Evolutionary conservation across 345 rosid species (phyloP).

Genomic region (Anacardium occidentale): DNA sequence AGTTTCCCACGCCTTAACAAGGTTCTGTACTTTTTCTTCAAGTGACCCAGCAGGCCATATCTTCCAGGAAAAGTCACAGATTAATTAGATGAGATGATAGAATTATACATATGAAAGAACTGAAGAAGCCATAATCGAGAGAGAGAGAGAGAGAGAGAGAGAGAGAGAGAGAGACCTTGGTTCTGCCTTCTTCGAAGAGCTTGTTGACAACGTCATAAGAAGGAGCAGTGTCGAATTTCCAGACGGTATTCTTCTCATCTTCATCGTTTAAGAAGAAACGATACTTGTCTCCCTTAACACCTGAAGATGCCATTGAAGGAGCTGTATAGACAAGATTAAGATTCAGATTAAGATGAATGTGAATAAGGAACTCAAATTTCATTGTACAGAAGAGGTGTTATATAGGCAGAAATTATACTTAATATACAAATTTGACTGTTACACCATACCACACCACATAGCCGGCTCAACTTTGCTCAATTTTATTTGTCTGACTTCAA

Average conservation of each 20-base stretch:
- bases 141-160: neutral
- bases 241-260: conserved; percentile 51
- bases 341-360: too few species aligned
- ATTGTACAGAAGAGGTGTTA: neutral
- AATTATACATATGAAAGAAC: too few species aligned
- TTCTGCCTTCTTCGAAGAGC: conserved; percentile 60
- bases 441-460: too few species aligned
- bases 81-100: neutral
- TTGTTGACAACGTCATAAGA: conserved; percentile 50
- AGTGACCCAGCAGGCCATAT: conserved; percentile 31
- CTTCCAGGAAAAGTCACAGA: neutral
- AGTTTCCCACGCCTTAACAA: conserved; percentile 70
- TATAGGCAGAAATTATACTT: neutral
- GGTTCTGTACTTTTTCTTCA: conserved; percentile 62
- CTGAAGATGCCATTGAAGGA: conserved; percentile 29
- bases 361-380: too few species aligned
- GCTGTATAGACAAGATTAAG: neutral
- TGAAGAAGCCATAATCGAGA: neutral
- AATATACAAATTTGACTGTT: too few species aligned
- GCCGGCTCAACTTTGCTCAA: too few species aligned
- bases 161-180: conserved; percentile 32
- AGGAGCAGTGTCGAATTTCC: conserved; percentile 52
- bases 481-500: too few species aligned
- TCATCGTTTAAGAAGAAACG: conserved; percentile 45
- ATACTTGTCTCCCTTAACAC: conserved; percentile 37